Percentiles rank a stretch among this genome's conserved stretches.
Evolutionary conservation across 2,329 filamentous ascomycete genomes (phyloP).

Genomic region (Penicillium sp.): DNA sequence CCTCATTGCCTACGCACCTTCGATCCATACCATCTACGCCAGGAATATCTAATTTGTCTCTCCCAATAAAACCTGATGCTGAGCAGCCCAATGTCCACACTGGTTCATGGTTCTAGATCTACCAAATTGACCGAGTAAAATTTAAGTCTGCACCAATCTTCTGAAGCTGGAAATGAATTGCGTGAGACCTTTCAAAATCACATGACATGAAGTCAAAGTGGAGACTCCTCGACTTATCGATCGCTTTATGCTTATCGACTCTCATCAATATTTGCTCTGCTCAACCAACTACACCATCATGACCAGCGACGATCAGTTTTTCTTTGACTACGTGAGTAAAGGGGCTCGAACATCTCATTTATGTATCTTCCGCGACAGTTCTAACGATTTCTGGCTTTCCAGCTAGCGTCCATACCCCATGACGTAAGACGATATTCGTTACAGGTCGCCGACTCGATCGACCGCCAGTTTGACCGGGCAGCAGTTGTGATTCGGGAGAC

Average conservation of each 20-base stretch:
- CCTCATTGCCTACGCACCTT: no score
- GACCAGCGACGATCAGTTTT: slow-evolving; percentile 73
- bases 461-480: slow-evolving; percentile 71
- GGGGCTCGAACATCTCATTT: not conserved
- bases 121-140: no score
- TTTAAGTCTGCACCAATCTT: not conserved
- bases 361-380: not conserved
- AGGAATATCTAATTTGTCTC: no score
- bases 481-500: slow-evolving; percentile 65
- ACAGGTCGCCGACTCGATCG: slow-evolving; percentile 71
- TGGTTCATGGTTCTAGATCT: no score
- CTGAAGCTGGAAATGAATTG: not conserved
- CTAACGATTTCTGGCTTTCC: slow-evolving; percentile 11
- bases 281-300: slow-evolving; percentile 45
- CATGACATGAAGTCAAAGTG: not conserved
- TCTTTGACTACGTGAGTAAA: slow-evolving; percentile 64
- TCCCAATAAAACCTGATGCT: no score
- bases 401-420: slow-evolving; percentile 55
- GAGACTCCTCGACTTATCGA: slow-evolving; percentile 6
- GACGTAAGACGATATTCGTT: slow-evolving; percentile 66
- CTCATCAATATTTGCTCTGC: slow-evolving; percentile 7
- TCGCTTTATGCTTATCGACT: slow-evolving; percentile 14
- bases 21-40: no score
- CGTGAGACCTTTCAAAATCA: not conserved
- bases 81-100: no score